Base-by-base conservation (phyloP, 345 rosid species). In the Raphanus sativus region DNA sequence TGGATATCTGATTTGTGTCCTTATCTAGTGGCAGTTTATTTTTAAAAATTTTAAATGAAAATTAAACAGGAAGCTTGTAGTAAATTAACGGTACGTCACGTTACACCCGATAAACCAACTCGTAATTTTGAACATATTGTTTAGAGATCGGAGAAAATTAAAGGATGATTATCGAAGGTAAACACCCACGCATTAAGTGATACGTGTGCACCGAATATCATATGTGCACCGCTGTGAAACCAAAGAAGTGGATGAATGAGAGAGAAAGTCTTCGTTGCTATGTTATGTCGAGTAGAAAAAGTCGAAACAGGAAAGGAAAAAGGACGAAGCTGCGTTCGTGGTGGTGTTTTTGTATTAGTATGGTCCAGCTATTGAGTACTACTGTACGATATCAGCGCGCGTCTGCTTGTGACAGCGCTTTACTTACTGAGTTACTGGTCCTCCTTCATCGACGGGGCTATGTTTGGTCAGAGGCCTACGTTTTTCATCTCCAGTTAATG, bases 381-480 rank as follows among this genome's bases (percentile, higher is more conserved):
- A 68, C 68, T 71, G 84, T 80, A 71, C 74, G 74, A 75, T 81
- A 73, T 65, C 29, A 74, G 12, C 63, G 25, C 3, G 34, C 65
- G 12, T 58, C 32, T 70, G 40, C 62, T 10, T 33, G 55, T 71
- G 81, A 40, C 77, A 72, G 81, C 67, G 56, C n/a, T 16, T 65
- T 45, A 65, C 61, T 72, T 60, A 75, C 73, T 28, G 21, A 1
- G n/a, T n/a, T n/a, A n/a, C n/a, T 79, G 75, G 68, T 79, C 52
- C 5, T 61, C 21, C 65, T 16, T 54, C 62, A 68, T 79, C 78
- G 66, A 79, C 82, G 82, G 82, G 82, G 82, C 75, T 79, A 40
- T 62, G 55, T 63, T 79, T 75, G 54, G 75, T 79, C 68, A 77
- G 70, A 52, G 70, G 16, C 58, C 50, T 71, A 55, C 26, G 42